Base-by-base conservation (phyloP, 2,329 filamentous ascomycete species). In the Penicillium rolfsii region DNA sequence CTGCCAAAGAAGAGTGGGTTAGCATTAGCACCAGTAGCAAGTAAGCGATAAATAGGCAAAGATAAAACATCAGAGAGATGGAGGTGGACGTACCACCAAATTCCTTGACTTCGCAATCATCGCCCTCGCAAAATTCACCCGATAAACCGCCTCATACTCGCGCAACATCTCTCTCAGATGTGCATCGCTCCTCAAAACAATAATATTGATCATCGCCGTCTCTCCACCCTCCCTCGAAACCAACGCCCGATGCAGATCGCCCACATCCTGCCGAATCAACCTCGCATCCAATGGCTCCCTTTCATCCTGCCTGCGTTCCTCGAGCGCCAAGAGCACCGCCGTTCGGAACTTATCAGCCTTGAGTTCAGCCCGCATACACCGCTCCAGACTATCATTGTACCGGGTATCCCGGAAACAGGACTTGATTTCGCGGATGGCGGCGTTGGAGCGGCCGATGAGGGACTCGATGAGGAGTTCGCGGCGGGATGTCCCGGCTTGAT, bases 341-440 rank as follows among this genome's bases (percentile, higher is more conserved):
- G 88, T 89, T 64, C 96, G 93, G 80, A 98, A 99, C 78, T 98
- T 98, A 78, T 98, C 93, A 64, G 95, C 92, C 71, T 93, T 94
- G 40, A 99, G 83, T 78, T 99, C 95, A 52, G 89, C 91, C 73
- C 90, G 89, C 90, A 98, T 96, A 77, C 93, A 97, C 70, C 87
- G 87, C 57, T 85, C 85, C 55, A 98, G 80, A 64, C 87, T 90
- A 76, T 98, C 91, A 55, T 84, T 82, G 76, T 98, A 98, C 67
- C 96, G 93, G 73, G 96, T 96, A 75, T 98, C 94, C 54, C 85
- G 88, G 81, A 98, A 99, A 0, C 88, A 85, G 19, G 91, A 87
- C 77, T 96, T 97, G 82, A 99, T 97, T 62, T 85, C 83, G 11
- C 86, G 84, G 64, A 98, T 91, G 72, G 98, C 95, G n/a, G 86